phyloP scores from a whole-genome alignment of 1,284 basidiomycete species.

The Ceratorhiza oryzae-sativae region DNA sequence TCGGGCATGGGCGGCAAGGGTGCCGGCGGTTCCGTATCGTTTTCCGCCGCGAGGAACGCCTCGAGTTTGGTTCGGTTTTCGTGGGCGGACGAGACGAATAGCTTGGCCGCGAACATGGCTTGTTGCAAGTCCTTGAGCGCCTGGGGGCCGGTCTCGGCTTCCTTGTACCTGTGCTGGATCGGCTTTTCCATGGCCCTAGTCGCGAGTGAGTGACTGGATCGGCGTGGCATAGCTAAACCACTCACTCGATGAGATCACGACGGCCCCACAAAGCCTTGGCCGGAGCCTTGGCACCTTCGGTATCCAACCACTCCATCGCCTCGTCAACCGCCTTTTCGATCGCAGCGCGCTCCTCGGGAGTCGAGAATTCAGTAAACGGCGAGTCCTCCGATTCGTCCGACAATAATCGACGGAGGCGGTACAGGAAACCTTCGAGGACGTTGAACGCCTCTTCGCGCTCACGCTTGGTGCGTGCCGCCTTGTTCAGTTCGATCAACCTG shows the following conservation, averaged over 20 bases:
- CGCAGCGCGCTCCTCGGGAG: conserved; percentile 68
- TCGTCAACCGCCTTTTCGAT: conserved; percentile 73
- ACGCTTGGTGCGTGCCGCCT: conserved; percentile 77
- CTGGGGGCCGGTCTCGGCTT: conserved; percentile 77
- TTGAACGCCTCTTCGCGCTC: conserved; percentile 91
- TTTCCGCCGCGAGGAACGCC: conserved; percentile 65
- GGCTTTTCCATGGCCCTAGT: conserved; percentile 78
- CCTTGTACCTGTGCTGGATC: conserved; percentile 84
- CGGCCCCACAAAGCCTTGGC: conserved; percentile 76
- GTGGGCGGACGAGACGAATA: conserved; percentile 82
- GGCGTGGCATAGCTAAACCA: conserved; percentile 43
- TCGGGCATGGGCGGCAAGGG: conserved; percentile 27
- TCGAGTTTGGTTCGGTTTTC: conserved; percentile 71
- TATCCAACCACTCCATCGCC: conserved; percentile 83
- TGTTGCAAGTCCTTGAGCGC: conserved; percentile 69
- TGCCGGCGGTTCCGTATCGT: background rate
- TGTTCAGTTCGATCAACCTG: conserved; percentile 81
- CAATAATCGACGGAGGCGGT: conserved; percentile 86
- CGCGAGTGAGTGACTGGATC: conserved; percentile 1
- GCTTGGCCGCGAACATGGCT: conserved; percentile 62
- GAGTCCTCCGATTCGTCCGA: conserved; percentile 67
- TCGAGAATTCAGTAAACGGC: conserved; percentile 83
- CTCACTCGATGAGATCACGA: conserved; percentile 81
- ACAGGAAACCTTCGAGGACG: conserved; percentile 89
- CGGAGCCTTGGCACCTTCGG: conserved; percentile 84